Evolutionary conservation across 2,329 filamentous ascomycete genomes (phyloP).

Genomic region (Trichoderma guizhouense): DNA sequence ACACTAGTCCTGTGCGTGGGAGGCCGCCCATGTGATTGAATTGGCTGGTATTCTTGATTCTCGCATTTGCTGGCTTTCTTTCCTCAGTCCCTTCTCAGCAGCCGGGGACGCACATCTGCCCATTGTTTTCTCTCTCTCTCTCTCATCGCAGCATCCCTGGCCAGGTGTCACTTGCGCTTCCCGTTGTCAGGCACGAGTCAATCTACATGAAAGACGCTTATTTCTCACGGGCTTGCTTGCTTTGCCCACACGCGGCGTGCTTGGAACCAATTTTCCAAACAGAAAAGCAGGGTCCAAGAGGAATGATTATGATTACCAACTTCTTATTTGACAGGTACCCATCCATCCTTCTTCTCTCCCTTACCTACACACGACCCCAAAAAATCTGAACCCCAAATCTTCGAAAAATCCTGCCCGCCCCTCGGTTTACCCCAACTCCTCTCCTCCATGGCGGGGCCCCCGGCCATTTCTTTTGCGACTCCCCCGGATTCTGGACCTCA

Average conservation of each 20-base stretch:
- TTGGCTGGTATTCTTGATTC: background rate
- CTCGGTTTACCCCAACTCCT: conserved; percentile 19
- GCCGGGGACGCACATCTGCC: background rate
- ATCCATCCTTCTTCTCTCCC: background rate
- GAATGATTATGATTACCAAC: background rate
- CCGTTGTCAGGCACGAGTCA: background rate
- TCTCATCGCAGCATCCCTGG: background rate
- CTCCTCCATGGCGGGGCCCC: conserved; percentile 1
- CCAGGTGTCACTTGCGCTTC: background rate
- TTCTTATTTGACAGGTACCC: background rate
- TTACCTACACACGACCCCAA: background rate
- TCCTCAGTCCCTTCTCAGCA: background rate
- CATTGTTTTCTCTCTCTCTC: background rate
- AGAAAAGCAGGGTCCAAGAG: background rate
- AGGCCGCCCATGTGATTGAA: conserved; percentile 15
- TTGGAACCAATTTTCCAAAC: background rate
- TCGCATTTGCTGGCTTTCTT: background rate
- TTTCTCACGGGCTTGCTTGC: background rate
- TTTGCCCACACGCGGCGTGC: background rate
- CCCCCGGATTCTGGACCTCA: conserved; percentile 17
- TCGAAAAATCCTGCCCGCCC: background rate
- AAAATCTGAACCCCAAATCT: conserved; percentile 9
- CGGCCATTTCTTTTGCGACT: conserved; percentile 5
- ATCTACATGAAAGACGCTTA: background rate
- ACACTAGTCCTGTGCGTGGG: conserved; percentile 4